Evolutionary conservation across 176 grass and related monocot species (phyloP).

Genomic region (Zizania latifolia): DNA sequence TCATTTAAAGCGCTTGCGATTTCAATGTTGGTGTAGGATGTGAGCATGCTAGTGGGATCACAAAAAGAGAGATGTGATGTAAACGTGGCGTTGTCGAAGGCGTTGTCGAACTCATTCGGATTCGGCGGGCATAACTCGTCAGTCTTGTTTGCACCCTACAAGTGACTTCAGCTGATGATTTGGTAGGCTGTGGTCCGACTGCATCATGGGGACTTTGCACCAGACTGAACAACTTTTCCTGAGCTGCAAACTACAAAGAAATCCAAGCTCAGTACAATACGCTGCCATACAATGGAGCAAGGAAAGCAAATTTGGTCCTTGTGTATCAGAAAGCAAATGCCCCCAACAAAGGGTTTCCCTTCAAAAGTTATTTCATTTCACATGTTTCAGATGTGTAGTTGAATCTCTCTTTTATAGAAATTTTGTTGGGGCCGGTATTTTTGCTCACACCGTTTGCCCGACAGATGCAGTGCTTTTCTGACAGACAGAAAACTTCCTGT

Average conservation of each 20-base stretch:
- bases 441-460: background rate
- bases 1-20: background rate
- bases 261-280: slow-evolving; percentile 37
- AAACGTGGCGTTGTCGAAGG: slow-evolving; percentile 78
- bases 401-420: slow-evolving; percentile 4
- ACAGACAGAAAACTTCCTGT: background rate
- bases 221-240: slow-evolving; percentile 3
- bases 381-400: slow-evolving; percentile 20
- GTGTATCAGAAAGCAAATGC: slow-evolving; percentile 27
- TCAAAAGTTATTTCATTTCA: slow-evolving; percentile 12
- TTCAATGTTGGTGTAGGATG: slow-evolving; percentile 57
- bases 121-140: slow-evolving; percentile 98
- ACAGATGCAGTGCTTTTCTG: background rate
- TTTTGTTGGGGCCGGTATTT: background rate
- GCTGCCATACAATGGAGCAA: slow-evolving; percentile 23
- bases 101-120: slow-evolving; percentile 94
- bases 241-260: slow-evolving; percentile 31
- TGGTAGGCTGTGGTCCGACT: slow-evolving; percentile 25
- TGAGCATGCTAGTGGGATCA: slow-evolving; percentile 62
- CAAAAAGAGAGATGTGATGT: slow-evolving; percentile 86
- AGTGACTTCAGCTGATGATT: slow-evolving; percentile 31
- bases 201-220: slow-evolving; percentile 3
- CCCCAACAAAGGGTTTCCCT: background rate
- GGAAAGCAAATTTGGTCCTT: slow-evolving; percentile 30
- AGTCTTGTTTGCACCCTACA: slow-evolving; percentile 80